Percentiles rank a stretch among this genome's conserved stretches.
Evolutionary conservation across 768 basidiomycete species (phyloP).

Genomic region (Paxillus involutus): DNA sequence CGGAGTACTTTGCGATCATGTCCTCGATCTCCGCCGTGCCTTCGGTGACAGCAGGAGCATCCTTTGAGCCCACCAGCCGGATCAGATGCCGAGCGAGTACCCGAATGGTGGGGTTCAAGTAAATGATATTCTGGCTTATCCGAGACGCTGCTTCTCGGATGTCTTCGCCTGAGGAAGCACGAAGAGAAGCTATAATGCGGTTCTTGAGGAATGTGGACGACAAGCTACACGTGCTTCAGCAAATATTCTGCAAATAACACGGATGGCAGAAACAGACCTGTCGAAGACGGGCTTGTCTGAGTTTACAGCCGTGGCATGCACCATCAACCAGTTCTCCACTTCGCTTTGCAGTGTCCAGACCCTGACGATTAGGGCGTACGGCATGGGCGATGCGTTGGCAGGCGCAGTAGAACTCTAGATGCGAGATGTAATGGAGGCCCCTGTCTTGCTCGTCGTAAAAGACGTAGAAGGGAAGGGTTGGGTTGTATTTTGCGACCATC

Average conservation of each 20-base stretch:
- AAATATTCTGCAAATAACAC: no score
- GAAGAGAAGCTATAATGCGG: slow-evolving; percentile 35
- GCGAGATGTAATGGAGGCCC: slow-evolving; percentile 30
- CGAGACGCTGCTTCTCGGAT: slow-evolving; percentile 14
- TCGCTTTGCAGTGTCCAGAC: no score
- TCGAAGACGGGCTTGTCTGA: no score
- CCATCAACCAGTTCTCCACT: no score
- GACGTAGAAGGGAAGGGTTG: slow-evolving; percentile 29
- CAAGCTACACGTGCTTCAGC: slow-evolving; percentile 21
- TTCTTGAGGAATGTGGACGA: slow-evolving; percentile 39
- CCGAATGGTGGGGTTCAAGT: slow-evolving; percentile 39
- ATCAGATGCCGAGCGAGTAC: slow-evolving; percentile 30
- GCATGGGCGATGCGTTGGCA: slow-evolving; percentile 42
- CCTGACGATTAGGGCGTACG: slow-evolving; percentile 38
- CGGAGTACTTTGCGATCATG: slow-evolving; percentile 37
- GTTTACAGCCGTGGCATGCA: no score
- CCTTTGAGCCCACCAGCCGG: background rate
- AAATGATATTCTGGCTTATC: slow-evolving; percentile 42
- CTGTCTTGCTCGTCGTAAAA: slow-evolving; percentile 26
- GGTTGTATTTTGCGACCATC: slow-evolving; percentile 31
- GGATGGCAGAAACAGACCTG: no score
- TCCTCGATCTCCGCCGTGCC: slow-evolving; percentile 27
- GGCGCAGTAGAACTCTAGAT: slow-evolving; percentile 45
- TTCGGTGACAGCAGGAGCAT: background rate
- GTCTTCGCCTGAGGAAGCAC: background rate